Evolutionary conservation across 345 rosid species (phyloP).

Genomic region (Acer negundo): DNA sequence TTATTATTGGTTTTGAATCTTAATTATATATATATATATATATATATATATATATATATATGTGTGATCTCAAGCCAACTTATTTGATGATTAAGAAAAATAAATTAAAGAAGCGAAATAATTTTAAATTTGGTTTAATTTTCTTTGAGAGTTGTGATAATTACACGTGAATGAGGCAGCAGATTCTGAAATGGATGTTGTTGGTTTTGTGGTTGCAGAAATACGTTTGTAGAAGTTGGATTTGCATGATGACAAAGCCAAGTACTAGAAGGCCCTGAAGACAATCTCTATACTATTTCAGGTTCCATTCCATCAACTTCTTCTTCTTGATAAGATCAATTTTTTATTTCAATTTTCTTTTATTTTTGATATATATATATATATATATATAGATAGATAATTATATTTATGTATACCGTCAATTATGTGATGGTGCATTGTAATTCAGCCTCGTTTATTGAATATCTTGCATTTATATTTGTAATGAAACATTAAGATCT

Average conservation of each 20-base stretch:
- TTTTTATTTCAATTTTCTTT: no score
- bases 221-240: slow-evolving; percentile 63
- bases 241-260: slow-evolving; percentile 71
- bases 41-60: no score
- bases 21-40: no score
- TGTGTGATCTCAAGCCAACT: not conserved
- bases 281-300: slow-evolving; percentile 69
- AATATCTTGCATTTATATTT: not conserved
- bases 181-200: slow-evolving; percentile 25
- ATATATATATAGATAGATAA: no score
- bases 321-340: not conserved
- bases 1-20: no score
- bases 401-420: not conserved
- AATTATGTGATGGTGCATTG: not conserved
- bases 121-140: not conserved
- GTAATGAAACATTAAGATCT: not conserved
- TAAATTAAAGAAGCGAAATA: not conserved
- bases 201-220: slow-evolving; percentile 54
- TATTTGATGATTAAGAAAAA: not conserved
- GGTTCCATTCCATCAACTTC: slow-evolving; percentile 37
- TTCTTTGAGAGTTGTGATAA: not conserved
- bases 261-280: slow-evolving; percentile 77
- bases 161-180: not conserved
- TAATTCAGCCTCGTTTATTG: not conserved
- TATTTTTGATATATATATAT: no score